Base-by-base conservation (phyloP, 345 rosid species). In the Nasturtium officinale region DNA sequence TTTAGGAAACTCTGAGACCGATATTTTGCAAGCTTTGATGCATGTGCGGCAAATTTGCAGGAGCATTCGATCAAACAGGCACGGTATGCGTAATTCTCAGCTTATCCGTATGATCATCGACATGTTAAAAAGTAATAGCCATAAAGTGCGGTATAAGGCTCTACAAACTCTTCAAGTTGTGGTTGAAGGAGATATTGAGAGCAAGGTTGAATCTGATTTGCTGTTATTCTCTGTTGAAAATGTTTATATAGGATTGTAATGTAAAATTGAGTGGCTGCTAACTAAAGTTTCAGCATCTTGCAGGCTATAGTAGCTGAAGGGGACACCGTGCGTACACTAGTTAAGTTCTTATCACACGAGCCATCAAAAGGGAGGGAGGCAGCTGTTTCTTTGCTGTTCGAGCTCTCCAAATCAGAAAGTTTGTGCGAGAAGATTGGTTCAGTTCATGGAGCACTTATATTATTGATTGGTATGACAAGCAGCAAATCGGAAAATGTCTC, bases 381-480 rank as follows among this genome's bases (percentile, higher is more conserved):
- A 79, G 99, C 99, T 73, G 97, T 95, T 76, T 83, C 91, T 20
- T 83, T 95, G 85, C 80, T 95, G 56, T 85, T 85, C 63, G 99
- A 95, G 86, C 99, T 95, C 66, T 95, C 99, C 28, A 91, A 91
- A 78, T 87, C 91, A 11, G 91, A 88, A 78, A 81, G 88, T 20
- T 84, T 95, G 81, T 87, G 88, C 69, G 96, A 95, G 79, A 95
- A 88, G 83, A 95, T 95, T 74, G 96, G 97, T 84, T 88, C 97
- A 13, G 52, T 88, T 26, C 87, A 89, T 81, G 99, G 99, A 72
- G 96, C 96, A 35, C 89, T 95, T 83, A 90, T 95, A 26, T 84
- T 95, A 60, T 81, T 95, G 85, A 90, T 91, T 75, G 96, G 99
- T 80, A 83, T 95, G 93, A 82, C 96, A 28, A 87, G 84, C 82